These are phyloP conservation scores for Fistulifera pelliculosa DNA, from an alignment of 108 stramenopile species.

Conservation along the genomic window DNA sequence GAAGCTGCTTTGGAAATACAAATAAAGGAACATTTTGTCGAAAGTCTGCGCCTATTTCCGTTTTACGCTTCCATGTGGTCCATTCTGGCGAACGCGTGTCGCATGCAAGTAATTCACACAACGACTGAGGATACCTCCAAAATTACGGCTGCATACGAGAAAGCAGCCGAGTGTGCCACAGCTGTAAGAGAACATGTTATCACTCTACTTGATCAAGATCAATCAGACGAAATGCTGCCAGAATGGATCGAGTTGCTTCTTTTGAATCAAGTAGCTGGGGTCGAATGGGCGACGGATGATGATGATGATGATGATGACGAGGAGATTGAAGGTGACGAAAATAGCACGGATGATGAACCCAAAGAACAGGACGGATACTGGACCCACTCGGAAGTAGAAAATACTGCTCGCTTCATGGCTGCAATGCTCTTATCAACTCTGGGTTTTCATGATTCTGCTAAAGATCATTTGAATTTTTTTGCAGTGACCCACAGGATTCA, in stretches of 20 bases:
- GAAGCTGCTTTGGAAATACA: conserved; percentile 4
- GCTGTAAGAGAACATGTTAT: conserved; percentile 22
- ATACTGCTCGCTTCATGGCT: conserved; percentile 73
- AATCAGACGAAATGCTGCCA: conserved; percentile 8
- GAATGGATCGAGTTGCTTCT: conserved; percentile 78
- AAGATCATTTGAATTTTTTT: conserved; percentile 45
- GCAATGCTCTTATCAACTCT: conserved; percentile 53
- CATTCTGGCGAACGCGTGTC: conserved; percentile 47
- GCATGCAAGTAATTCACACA: conserved; percentile 21
- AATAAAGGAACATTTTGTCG: conserved; percentile 12
- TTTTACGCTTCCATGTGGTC: conserved; percentile 46
- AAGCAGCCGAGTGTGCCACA: conserved; percentile 26
- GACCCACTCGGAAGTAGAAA: conserved; percentile 53
- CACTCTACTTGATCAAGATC: conserved; percentile 15
- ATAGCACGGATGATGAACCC: conserved; percentile 11
- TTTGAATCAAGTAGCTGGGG: conserved; percentile 55
- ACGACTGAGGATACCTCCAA: conserved; percentile 3
- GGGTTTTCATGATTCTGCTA: conserved; percentile 48
- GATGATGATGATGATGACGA: conserved; percentile 24
- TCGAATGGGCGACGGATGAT: conserved; percentile 37
- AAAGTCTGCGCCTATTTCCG: conserved; percentile 1
- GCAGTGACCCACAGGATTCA: conserved; percentile 71
- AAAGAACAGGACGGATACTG: conserved; percentile 30
- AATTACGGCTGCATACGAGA: conserved; percentile 30
- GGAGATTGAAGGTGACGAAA: conserved; percentile 19